A percentile compares a stretch with the other conserved stretches of the same genome.
phyloP scores from a whole-genome alignment of 257 asterid species.

The Scutellaria barbata region DNA sequence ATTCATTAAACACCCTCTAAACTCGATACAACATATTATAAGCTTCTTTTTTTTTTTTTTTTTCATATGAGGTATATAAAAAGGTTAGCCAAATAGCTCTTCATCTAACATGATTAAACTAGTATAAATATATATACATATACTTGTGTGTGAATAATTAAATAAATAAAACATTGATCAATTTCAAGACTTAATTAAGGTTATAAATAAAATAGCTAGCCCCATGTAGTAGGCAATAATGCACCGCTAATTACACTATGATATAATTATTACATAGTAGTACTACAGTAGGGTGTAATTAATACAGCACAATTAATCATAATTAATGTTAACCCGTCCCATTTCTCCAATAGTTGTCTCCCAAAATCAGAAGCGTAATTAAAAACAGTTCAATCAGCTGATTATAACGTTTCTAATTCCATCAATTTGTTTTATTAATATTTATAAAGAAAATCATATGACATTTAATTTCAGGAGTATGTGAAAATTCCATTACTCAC shows the following conservation, averaged over 20 bases:
- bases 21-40: too few species aligned
- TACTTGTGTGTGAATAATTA: background rate
- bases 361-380: background rate
- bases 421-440: too few species aligned
- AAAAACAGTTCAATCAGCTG: constrained; percentile 5
- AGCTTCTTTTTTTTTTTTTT: too few species aligned
- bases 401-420: background rate
- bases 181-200: background rate
- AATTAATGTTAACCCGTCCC: background rate
- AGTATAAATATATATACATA: too few species aligned
- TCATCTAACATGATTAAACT: too few species aligned
- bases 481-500: too few species aligned
- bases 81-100: too few species aligned
- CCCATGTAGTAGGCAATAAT: constrained; percentile 29
- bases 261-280: background rate
- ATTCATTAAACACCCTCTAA: too few species aligned
- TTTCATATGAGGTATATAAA: too few species aligned
- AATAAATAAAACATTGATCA: background rate
- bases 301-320: background rate
- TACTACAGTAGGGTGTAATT: background rate
- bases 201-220: background rate
- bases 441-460: too few species aligned
- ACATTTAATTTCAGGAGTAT: too few species aligned
- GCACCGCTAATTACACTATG: constrained; percentile 34
- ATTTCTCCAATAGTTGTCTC: constrained; percentile 12